Base-by-base conservation (phyloP, 768 basidiomycete genomes). In the Suillus hirtellus region DNA sequence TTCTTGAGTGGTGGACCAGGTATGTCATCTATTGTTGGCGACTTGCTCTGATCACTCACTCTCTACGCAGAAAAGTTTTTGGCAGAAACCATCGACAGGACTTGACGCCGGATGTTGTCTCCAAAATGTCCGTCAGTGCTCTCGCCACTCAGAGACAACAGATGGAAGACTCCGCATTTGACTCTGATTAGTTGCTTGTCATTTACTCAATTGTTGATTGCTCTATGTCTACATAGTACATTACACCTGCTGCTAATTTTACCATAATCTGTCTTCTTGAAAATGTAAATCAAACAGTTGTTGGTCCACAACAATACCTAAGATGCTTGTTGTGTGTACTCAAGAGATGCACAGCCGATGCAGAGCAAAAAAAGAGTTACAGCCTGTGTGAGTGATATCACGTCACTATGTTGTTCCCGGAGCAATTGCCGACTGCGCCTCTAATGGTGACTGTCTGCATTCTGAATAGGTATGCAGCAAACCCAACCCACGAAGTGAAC, bases 1-100 rank as follows among this genome's bases (percentile, higher is more conserved):
- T 70, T 2, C 66, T 70, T 21, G 27, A 42, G 15, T 68, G 60
- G 66, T 67, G 66, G 64, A 56, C 65, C 17, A n/a, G 21, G 66
- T 68, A 24, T 60, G 63, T 42, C 24, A 43, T 43, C 10, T 9
- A 44, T 6, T 4, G 7, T 37, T 4, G 17, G 17, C 5, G 2
- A 12, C 9, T 54, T 12, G 34, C 9, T 4, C 1, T 4, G 21
- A 21, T 56, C 19, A 4, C 60, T 50, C 7, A 49, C n/a, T 11
- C 9, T n/a, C 46, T 21, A n/a, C 12, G n/a, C 11, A 53, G 52
- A 31, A 53, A 53, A 1, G 19, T 53, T 10, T 34, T 53, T n/a
- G 52, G 31, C 19, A 34, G 3, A 1, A 53, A n/a, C 11, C 27
- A 53, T 12, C 31, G 14, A 1, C 17, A 19, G 1, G 52, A 53